Conservation (phyloP, 192 early-diverging fungal genomes). For the Physocladia obscura region DNA sequence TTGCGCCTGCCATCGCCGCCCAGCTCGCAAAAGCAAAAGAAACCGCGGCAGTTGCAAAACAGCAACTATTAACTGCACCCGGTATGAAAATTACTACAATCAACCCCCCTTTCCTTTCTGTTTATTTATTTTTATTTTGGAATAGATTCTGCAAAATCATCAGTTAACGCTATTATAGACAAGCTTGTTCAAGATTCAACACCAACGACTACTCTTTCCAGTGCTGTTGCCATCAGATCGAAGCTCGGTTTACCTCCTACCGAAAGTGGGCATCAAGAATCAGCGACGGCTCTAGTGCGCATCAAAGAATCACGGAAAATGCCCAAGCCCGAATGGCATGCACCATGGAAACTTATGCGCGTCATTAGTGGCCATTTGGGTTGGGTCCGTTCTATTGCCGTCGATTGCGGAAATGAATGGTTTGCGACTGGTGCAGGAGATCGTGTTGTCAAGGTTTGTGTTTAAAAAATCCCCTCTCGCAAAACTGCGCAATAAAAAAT, state of each 20-base stretch:
- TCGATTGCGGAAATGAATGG: slow-evolving; percentile 97
- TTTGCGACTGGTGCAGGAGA: slow-evolving; percentile 98
- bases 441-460: slow-evolving; percentile 85
- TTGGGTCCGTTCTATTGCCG: slow-evolving; percentile 89
- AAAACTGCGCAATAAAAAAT: too few species aligned
- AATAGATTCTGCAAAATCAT: slow-evolving; percentile 30
- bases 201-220: neutral
- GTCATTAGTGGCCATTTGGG: slow-evolving; percentile 97
- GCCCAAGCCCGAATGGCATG: slow-evolving; percentile 91
- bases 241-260: neutral
- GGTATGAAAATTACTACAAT: slow-evolving; percentile 30
- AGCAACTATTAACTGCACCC: too few species aligned
- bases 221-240: neutral
- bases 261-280: slow-evolving; percentile 8
- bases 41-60: neutral
- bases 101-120: neutral
- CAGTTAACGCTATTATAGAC: slow-evolving; percentile 34
- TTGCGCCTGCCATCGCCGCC: slow-evolving; percentile 59
- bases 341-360: slow-evolving; percentile 97
- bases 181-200: neutral
- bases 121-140: too few species aligned
- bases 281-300: slow-evolving; percentile 41
- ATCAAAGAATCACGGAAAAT: slow-evolving; percentile 55
- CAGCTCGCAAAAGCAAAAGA: slow-evolving; percentile 34
- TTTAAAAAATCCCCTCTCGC: too few species aligned